A percentile compares a stretch with the other conserved stretches of the same genome.
Evolutionary conservation across 176 grass and related monocot species (phyloP).

Genomic region (Phragmites australis): DNA sequence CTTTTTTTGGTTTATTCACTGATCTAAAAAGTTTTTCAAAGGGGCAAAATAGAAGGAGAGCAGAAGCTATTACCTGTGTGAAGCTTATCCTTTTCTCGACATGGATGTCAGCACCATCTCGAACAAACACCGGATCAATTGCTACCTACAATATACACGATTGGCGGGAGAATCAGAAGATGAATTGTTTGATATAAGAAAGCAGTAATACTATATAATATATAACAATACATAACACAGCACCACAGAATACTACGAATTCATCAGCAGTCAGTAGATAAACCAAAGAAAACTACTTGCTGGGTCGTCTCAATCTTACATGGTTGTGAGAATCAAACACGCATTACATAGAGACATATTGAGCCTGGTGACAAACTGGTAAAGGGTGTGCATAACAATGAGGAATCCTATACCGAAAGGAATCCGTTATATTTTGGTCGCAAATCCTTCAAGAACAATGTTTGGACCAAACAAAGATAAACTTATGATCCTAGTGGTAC

Average conservation of each 20-base stretch:
- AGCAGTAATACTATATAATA: constrained; percentile 22
- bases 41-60: constrained; percentile 9
- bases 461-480: constrained; percentile 6
- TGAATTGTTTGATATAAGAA: constrained; percentile 31
- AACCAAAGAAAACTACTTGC: background rate
- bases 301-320: constrained; percentile 3
- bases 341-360: constrained; percentile 12
- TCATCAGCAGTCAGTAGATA: background rate
- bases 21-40: too few relatives aligned
- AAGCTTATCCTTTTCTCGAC: constrained; percentile 81
- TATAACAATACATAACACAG: background rate
- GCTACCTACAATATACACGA: constrained; percentile 60
- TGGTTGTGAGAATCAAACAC: constrained; percentile 6
- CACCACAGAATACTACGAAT: background rate
- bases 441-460: constrained; percentile 5
- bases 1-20: too few relatives aligned
- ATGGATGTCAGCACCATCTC: constrained; percentile 90
- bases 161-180: constrained; percentile 36
- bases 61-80: constrained; percentile 64
- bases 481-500: background rate
- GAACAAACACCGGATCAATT: constrained; percentile 70
- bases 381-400: constrained; percentile 22
- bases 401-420: constrained; percentile 3
- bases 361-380: background rate
- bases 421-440: background rate